Evolutionary conservation across 768 basidiomycete genomes (phyloP).

Genomic region (Cystofilobasidium capitatum): DNA sequence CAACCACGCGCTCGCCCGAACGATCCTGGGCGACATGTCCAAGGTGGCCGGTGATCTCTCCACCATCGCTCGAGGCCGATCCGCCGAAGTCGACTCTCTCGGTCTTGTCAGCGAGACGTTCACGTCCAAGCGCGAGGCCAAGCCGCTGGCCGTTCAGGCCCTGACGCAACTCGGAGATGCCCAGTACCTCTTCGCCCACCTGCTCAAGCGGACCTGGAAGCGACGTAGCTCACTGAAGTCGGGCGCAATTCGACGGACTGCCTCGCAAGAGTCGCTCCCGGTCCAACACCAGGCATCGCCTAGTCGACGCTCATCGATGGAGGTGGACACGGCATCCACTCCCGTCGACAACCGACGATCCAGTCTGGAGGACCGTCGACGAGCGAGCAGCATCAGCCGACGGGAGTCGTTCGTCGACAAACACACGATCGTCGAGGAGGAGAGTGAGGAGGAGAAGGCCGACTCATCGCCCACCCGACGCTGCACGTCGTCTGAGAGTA

Average conservation of each 20-base stretch:
- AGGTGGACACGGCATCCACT: neutral
- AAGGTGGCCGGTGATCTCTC: neutral
- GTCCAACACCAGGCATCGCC: neutral
- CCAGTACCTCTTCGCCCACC: conserved; percentile 19
- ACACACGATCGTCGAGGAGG: conserved; percentile 9
- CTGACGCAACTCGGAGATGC: conserved; percentile 21
- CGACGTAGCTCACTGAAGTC: neutral
- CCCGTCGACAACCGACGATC: neutral
- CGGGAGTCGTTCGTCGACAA: conserved; percentile 7
- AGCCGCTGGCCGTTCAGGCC: neutral
- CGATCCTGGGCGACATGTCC: conserved; percentile 15
- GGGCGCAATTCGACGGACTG: neutral
- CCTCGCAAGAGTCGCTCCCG: neutral
- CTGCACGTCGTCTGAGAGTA: neutral
- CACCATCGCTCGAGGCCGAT: neutral
- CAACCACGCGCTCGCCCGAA: conserved; percentile 11
- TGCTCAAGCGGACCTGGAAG: conserved; percentile 23
- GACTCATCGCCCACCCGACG: neutral
- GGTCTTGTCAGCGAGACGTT: neutral
- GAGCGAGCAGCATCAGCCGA: neutral
- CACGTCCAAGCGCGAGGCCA: neutral
- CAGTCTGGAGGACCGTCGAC: conserved; percentile 1
- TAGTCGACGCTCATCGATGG: neutral
- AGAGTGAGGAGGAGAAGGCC: conserved; percentile 10
- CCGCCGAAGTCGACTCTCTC: neutral